Base-by-base conservation (phyloP, 441 rosid species). In the Eruca vesicaria region DNA sequence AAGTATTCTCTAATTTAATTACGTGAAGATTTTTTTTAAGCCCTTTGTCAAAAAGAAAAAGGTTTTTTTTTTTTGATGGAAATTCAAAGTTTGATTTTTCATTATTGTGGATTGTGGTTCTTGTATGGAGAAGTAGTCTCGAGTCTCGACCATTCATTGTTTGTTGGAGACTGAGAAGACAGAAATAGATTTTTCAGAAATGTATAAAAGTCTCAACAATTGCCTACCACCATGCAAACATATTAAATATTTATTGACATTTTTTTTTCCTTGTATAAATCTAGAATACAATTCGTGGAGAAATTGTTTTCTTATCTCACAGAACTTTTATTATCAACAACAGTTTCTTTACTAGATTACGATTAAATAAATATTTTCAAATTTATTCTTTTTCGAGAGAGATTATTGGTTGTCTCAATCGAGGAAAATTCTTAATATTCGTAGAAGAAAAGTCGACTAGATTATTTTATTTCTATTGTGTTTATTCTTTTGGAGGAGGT, bases 371-470 rank as follows among this genome's bases (percentile, higher is more conserved):
- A 53, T 19, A 50, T 20, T 55, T 33, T 50, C 19, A 61, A 7
- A 55, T 55, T 31, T 31, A 63, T 43, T 7, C 32, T 75, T 15
- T 50, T 29, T 12, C 11, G 15, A 9, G 5, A 50, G 38, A 38
- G 70, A 41, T 65, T 35, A 66, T 48, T 77, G 63, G 64, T 59
- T 50, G 77, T 77, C 72, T 59, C 56, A 60, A 72, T 77, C 77
- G 66, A 19, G 52, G 58, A 52, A 52, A 52, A 52, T 63, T 52
- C 26, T 52, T 8, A 52, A 52, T 52, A 52, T 52, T 52, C 57
- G 57, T 52, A 19, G 23, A 52, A 71, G 81, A 78, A 78, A 36
- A 72, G 80, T 78, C 77, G 73, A 71, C 69, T 29, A 26, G 20
- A 28, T 15, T 36, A 60, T 60, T 66, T 58, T 33, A 16, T 16